Evolutionary conservation across 345 rosid genomes (phyloP), one percentile per base, ranked within the genome.

Genomic region (Salix arbutifolia): DNA sequence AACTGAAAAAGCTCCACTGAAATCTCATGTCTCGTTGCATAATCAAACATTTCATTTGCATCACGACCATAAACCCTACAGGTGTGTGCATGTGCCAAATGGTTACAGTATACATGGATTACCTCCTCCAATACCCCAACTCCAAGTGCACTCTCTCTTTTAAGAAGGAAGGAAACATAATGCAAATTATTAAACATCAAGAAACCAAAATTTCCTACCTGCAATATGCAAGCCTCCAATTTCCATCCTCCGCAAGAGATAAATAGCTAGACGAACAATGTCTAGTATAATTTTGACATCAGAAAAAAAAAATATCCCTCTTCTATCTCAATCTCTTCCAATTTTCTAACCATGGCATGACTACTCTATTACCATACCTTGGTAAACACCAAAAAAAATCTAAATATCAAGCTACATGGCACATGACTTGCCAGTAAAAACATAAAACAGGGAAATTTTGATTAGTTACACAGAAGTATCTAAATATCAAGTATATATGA

Each of bases 401-500:
- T 65, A 58, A 56, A 58, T n/a, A 23, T 11, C 2, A 58, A 58
- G 64, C 28, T 23, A 1, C 64, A 58, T 58, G 64, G 10, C 25
- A 58, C 18, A 23, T 10, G 16, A 58, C 23, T 58, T 26, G 4
- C 26, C 28, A 58, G 5, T 10, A 21, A n/a, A 56, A 21, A 23
- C 28, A 58, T 58, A 58, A 23, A 58, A 9, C 26, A 58, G 6
- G 64, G 64, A 23, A 58, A 58, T n/a, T 58, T 13, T 58, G 28
- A 26, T 58, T 10, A 12, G 28, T 23, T n/a, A 58, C 13, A 58
- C 12, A 21, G 56, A 5, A 72, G 67, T 61, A 74, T 48, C 14
- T n/a, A 73, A 53, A 77, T 38, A 79, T 64, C 67, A 79, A 64
- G 65, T 44, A 77, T 14, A 56, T 3, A 72, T 14, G 26, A 30